phyloP scores from a whole-genome alignment of 805 yeast species.

The Metschnikowia noctiluminum region DNA sequence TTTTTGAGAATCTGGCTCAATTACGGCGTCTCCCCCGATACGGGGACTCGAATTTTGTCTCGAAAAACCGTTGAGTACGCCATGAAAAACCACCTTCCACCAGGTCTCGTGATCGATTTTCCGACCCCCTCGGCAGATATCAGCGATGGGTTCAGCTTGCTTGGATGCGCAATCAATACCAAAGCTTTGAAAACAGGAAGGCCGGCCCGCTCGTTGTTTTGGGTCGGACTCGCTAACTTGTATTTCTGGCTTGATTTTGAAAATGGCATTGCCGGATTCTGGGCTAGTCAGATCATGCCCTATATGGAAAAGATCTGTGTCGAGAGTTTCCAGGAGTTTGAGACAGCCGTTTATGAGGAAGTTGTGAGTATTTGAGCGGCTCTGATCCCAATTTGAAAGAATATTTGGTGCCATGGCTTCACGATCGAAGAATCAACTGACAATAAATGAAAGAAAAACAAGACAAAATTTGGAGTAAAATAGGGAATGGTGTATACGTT shows the following conservation, averaged over 20 bases:
- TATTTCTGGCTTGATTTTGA: conserved; percentile 39
- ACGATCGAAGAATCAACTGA: no score
- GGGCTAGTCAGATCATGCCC: conserved; percentile 38
- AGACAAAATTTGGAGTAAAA: no score
- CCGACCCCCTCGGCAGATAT: conserved; percentile 15
- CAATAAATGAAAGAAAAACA: no score
- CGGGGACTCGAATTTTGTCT: conserved; percentile 26
- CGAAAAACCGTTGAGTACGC: conserved; percentile 31
- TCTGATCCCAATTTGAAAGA: no score
- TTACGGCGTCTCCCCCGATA: conserved; percentile 39
- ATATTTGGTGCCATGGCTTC: no score
- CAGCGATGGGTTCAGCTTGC: conserved; percentile 30
- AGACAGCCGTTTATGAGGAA: conserved; percentile 7
- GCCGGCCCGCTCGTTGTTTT: conserved; percentile 31
- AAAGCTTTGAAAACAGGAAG: conserved; percentile 31
- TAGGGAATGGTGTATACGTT: no score
- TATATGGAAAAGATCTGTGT: conserved; percentile 20
- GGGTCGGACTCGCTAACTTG: conserved; percentile 40
- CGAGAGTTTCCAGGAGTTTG: conserved; percentile 10
- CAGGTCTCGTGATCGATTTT: conserved; percentile 15
- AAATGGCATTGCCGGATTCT: conserved; percentile 35
- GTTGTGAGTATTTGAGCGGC: background rate
- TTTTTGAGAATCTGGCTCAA: conserved; percentile 38
- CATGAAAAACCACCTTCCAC: conserved; percentile 28
- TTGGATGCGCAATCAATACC: conserved; percentile 28